Conservation (phyloP, 179 eudicot genomes). For the Silene noctiflora region DNA sequence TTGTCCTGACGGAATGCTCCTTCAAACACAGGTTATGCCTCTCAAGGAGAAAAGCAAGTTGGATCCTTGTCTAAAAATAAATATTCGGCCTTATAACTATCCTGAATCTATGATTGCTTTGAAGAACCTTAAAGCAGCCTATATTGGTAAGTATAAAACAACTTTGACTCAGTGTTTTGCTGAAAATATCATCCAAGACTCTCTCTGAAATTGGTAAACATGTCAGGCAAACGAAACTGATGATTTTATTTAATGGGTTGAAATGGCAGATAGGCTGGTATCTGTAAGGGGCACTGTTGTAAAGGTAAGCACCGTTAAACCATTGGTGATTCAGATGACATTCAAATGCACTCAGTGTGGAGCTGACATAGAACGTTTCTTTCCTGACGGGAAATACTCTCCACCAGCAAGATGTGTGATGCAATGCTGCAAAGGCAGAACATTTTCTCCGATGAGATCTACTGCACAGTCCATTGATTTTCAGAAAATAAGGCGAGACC, state of each 20-base stretch:
- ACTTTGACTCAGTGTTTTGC: conserved; percentile 6
- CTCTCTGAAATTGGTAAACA: not conserved
- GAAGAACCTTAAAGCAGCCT: conserved; percentile 92
- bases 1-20: not conserved
- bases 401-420: conserved; percentile 77
- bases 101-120: conserved; percentile 80
- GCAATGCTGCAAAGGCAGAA: conserved; percentile 78
- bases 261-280: conserved; percentile 76
- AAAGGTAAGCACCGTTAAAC: conserved; percentile 90
- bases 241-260: conserved; percentile 23
- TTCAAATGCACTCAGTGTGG: conserved; percentile 80
- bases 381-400: conserved; percentile 94
- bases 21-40: conserved; percentile 43
- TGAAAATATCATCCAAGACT: not conserved
- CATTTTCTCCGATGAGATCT: conserved; percentile 69
- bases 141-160: conserved; percentile 59
- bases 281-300: conserved; percentile 83
- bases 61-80: conserved; percentile 51
- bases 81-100: conserved; percentile 72
- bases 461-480: conserved; percentile 75
- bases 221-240: conserved; percentile 5
- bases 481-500: conserved; percentile 78
- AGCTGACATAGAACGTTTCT: conserved; percentile 58
- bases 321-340: conserved; percentile 76
- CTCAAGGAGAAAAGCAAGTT: conserved; percentile 37